These are phyloP conservation scores for Phlyctochytrium arcticum DNA, from an alignment of 192 early-diverging fungal genomes.

Conservation along the genomic window DNA sequence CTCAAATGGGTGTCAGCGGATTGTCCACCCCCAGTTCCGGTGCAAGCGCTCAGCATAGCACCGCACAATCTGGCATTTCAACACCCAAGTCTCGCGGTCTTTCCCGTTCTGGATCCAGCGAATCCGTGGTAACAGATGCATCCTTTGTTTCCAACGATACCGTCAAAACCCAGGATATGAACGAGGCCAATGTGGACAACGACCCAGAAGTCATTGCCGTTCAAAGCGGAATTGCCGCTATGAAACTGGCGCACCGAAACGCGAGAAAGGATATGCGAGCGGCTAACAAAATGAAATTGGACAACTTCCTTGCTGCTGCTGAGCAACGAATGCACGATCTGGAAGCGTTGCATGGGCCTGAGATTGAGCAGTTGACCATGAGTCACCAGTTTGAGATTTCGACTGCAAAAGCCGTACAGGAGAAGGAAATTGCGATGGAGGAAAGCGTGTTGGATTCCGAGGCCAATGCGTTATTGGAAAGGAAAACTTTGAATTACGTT, in stretches of 20 bases:
- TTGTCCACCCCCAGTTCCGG: too few species aligned
- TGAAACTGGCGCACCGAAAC: background rate
- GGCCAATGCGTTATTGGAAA: slow-evolving; percentile 30
- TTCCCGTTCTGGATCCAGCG: slow-evolving; percentile 4
- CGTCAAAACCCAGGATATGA: background rate
- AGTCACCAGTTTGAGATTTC: slow-evolving; percentile 22
- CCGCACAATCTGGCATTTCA: background rate
- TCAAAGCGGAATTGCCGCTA: background rate
- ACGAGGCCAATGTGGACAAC: slow-evolving; percentile 5
- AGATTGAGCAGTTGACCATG: slow-evolving; percentile 17
- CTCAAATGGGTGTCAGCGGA: too few species aligned
- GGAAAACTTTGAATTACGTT: slow-evolving; percentile 32
- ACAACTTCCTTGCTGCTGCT: background rate
- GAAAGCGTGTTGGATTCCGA: slow-evolving; percentile 34
- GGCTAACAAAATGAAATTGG: slow-evolving; percentile 1
- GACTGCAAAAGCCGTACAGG: slow-evolving; percentile 18
- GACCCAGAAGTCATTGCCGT: slow-evolving; percentile 4
- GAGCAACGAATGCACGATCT: background rate
- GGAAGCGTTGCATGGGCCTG: slow-evolving; percentile 5
- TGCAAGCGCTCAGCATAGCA: slow-evolving; percentile 4
- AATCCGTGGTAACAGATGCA: slow-evolving; percentile 4
- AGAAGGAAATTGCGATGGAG: slow-evolving; percentile 42
- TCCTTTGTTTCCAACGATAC: slow-evolving; percentile 8
- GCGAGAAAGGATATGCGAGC: slow-evolving; percentile 2
- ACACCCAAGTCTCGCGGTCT: slow-evolving; percentile 11